A percentile compares a stretch with the other conserved stretches of the same genome.
Conservation (phyloP, 1,139 yeast species). For the Diutina neorugosa region DNA sequence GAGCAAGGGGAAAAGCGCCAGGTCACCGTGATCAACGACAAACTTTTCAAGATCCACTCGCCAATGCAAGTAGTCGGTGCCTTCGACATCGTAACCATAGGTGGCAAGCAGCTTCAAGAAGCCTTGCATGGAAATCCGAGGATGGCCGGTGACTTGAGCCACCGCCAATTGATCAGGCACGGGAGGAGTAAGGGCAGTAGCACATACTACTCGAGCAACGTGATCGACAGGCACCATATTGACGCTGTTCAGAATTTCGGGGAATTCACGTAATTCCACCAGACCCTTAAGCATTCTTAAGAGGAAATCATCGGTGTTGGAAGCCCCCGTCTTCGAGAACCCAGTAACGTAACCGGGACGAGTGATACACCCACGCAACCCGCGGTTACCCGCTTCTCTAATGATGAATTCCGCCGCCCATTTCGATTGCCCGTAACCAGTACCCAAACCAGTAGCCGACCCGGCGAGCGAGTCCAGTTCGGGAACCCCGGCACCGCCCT, state of each 20-base stretch:
- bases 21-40: slow-evolving; percentile 63
- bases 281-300: slow-evolving; percentile 91
- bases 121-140: slow-evolving; percentile 69
- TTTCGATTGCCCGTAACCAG: slow-evolving; percentile 94
- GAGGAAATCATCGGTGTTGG: slow-evolving; percentile 93
- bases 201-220: slow-evolving; percentile 83
- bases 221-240: slow-evolving; percentile 98
- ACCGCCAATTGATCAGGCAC: slow-evolving; percentile 41
- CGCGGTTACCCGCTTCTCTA: slow-evolving; percentile 77
- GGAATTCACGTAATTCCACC: slow-evolving; percentile 73
- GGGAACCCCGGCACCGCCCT: slow-evolving; percentile 61
- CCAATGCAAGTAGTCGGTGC: slow-evolving; percentile 70
- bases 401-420: slow-evolving; percentile 94
- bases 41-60: slow-evolving; percentile 59
- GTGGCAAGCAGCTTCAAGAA: slow-evolving; percentile 51
- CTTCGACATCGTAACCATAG: slow-evolving; percentile 61
- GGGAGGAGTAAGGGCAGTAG: slow-evolving; percentile 75
- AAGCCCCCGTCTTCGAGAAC: slow-evolving; percentile 67
- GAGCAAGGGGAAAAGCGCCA: slow-evolving; percentile 82
- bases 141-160: slow-evolving; percentile 96
- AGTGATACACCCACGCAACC: slow-evolving; percentile 77
- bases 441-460: slow-evolving; percentile 68
- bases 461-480: slow-evolving; percentile 80
- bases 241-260: slow-evolving; percentile 76
- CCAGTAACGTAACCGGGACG: slow-evolving; percentile 98